Percentiles rank a stretch among this genome's conserved stretches.
These are phyloP conservation scores for Pseudocercospora crystallina DNA, from an alignment of 2,329 filamentous ascomycete species.

Conservation along the genomic window DNA sequence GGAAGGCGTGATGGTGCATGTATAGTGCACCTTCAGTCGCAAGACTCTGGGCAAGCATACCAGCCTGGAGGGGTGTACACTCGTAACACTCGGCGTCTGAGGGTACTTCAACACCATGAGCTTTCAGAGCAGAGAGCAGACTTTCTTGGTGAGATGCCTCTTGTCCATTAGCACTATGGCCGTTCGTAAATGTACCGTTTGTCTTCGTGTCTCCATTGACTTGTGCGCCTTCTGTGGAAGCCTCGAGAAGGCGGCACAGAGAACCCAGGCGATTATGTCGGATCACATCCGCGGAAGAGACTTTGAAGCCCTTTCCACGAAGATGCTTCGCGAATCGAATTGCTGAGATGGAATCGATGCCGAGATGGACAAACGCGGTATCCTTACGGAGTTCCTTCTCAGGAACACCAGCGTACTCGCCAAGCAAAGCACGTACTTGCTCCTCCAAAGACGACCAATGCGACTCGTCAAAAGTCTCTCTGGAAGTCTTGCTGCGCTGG, in stretches of 20 bases:
- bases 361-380: constrained; percentile 17
- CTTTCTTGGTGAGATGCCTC: not conserved
- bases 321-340: constrained; percentile 17
- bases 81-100: constrained; percentile 5
- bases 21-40: constrained; percentile 16
- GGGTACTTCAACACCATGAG: not conserved
- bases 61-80: constrained; percentile 17
- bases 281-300: constrained; percentile 14
- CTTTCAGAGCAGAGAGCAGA: not conserved
- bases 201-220: too few species aligned
- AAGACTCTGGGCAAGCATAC: constrained; percentile 18
- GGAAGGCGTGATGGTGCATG: constrained; percentile 17
- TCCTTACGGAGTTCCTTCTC: constrained; percentile 11
- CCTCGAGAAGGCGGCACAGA: constrained; percentile 5
- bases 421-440: constrained; percentile 6
- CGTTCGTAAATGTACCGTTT: too few species aligned
- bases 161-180: too few species aligned
- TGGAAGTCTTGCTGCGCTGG: not conserved
- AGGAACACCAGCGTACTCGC: constrained; percentile 5
- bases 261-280: constrained; percentile 14
- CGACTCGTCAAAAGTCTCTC: constrained; percentile 2
- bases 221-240: not conserved
- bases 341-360: constrained; percentile 19
- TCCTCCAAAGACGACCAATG: constrained; percentile 10
- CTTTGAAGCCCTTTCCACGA: constrained; percentile 10